Evolutionary conservation across 305 asterid species (phyloP), one percentile per base, ranked within the genome.

Genomic region (Fraxinus platypoda): DNA sequence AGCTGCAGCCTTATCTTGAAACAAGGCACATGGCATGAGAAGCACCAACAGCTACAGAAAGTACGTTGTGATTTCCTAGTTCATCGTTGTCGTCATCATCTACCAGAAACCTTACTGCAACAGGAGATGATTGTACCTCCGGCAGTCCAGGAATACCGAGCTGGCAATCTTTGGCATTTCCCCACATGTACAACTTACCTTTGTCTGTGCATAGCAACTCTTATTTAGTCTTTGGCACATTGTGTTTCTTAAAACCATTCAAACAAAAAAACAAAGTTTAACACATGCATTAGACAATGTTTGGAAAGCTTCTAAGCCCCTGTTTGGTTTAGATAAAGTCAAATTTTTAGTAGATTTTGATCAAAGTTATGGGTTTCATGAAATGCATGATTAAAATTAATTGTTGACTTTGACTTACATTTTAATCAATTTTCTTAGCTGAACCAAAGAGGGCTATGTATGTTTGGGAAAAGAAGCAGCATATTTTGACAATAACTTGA

Each of bases 181-280:
- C 99, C 99, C 99, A 95, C 98, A 89, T 93, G 90, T 92, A 95
- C 74, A 95, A 80, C 87, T 90, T 93, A 80, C 99, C 97, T 21
- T 89, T 75, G n/a, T 94, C 99, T 95, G 90, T 81, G 6, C 49
- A 84, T 49, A n/a, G 38, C 7, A 84, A 25, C 81, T 74, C 49
- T 21, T 19, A 41, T 43, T 85, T 59, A 70, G 77, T 82, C 75
- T 80, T 35, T 28, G 15, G 59, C 21, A 4, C 59, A 49, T 15
- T 49, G 59, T 3, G 59, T 15, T 49, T 15, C 21, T 49, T 49
- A 49, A 15, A 43, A 75, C 11, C 34, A 12, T 26, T 43, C 79
- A 43, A 26, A 12, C 15, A 43, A 43, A 25, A 26, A 9, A 38
- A 41, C 2, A 6, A 73, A 35, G n/a, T 21, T 49, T 17, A 37